phyloP scores from a whole-genome alignment of 176 grass and related monocot species.

The Guadua angustifolia region DNA sequence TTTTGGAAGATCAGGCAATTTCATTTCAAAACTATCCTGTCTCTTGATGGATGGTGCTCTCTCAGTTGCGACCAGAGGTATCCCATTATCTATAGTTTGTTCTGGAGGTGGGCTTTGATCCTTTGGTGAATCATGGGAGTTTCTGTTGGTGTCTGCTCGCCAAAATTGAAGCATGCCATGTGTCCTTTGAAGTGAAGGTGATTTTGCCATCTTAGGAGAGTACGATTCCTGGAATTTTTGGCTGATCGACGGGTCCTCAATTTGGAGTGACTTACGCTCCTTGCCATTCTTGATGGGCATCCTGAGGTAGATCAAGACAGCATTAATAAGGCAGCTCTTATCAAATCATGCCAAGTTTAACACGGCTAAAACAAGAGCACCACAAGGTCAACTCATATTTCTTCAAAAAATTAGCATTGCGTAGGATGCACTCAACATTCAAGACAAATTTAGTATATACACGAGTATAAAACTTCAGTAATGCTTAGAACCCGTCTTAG shows the following conservation, averaged over 20 bases:
- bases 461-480: slow-evolving; percentile 7
- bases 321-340: slow-evolving; percentile 27
- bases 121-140: slow-evolving; percentile 90
- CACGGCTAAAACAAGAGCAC: background rate
- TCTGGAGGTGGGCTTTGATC: slow-evolving; percentile 79
- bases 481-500: slow-evolving; percentile 6
- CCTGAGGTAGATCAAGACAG: slow-evolving; percentile 56
- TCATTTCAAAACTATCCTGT: slow-evolving; percentile 89
- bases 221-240: slow-evolving; percentile 65
- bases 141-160: slow-evolving; percentile 69
- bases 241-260: slow-evolving; percentile 64
- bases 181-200: slow-evolving; percentile 87
- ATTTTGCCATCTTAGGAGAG: slow-evolving; percentile 97
- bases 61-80: slow-evolving; percentile 62
- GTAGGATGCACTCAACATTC: slow-evolving; percentile 6
- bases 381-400: slow-evolving; percentile 20
- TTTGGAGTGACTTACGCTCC: slow-evolving; percentile 64
- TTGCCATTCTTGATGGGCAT: slow-evolving; percentile 83
- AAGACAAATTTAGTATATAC: background rate
- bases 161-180: slow-evolving; percentile 74
- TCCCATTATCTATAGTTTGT: slow-evolving; percentile 62
- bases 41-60: slow-evolving; percentile 85
- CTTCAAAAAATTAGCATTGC: background rate
- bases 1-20: slow-evolving; percentile 91
- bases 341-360: slow-evolving; percentile 18